Percentiles rank a stretch among this genome's conserved stretches.
phyloP scores from a whole-genome alignment of 2,329 filamentous ascomycete species.

The Bipolaris oryzae region DNA sequence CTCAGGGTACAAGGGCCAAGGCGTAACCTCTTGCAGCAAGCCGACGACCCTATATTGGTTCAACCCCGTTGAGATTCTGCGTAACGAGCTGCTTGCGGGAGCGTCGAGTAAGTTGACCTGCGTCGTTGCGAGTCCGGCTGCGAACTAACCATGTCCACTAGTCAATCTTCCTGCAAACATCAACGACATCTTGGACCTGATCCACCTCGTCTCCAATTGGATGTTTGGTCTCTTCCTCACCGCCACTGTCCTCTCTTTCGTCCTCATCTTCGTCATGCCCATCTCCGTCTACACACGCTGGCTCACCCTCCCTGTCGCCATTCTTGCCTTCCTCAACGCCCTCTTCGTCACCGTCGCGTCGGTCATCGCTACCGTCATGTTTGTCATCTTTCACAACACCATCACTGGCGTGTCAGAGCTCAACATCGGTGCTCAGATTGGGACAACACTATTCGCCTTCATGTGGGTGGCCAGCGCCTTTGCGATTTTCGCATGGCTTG shows the following conservation, averaged over 20 bases:
- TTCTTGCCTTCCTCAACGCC: conserved; percentile 71
- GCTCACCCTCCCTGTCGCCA: conserved; percentile 68
- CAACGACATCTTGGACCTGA: conserved; percentile 73
- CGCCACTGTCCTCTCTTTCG: conserved; percentile 70
- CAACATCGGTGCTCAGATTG: conserved; percentile 75
- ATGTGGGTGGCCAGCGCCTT: conserved; percentile 83
- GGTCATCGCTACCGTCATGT: conserved; percentile 81
- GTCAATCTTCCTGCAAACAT: conserved; percentile 79
- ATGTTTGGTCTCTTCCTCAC: conserved; percentile 91
- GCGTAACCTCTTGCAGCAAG: conserved; percentile 76
- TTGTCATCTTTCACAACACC: conserved; percentile 78
- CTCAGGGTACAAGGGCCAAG: conserved; percentile 77
- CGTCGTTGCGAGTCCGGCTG: not conserved
- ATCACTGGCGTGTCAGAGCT: conserved; percentile 72
- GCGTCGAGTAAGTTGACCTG: conserved; percentile 66
- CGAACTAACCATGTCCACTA: conserved; percentile 31
- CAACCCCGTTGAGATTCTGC: conserved; percentile 82
- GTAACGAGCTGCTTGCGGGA: conserved; percentile 78
- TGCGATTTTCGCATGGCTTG: conserved; percentile 68
- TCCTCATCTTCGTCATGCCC: conserved; percentile 71
- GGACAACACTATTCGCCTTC: conserved; percentile 78
- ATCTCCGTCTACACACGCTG: conserved; percentile 60
- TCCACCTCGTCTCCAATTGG: conserved; percentile 75
- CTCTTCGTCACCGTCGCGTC: conserved; percentile 72
- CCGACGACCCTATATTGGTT: conserved; percentile 83